Evolutionary conservation across 371 early-diverging fungal species (phyloP), one percentile per base, ranked within the genome.

Genomic region (Quaeritorhiza haematococci): DNA sequence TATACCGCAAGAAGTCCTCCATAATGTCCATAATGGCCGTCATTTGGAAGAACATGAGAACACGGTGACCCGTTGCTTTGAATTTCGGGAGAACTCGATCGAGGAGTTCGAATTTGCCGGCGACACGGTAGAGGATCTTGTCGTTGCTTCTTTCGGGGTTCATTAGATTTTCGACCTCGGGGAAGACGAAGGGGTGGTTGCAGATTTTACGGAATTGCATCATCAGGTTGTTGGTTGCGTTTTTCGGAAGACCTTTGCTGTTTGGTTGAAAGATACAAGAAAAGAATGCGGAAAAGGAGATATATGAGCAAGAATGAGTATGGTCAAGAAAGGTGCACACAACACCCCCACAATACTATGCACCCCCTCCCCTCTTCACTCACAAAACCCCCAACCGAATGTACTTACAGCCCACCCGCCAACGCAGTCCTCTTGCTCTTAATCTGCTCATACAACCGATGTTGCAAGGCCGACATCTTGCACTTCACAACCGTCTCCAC

Each of bases 11-110:
- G 69, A 89, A 99, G 67, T 98, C 96, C 61, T 94, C 96, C 84
- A 98, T 87, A 51, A 99, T 94, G 61, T 89, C 90, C 89, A 99
- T 90, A 62, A 98, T 89, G 59, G 85, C 80, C 0, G 99, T 98
- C 99, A 99, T 99, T 79, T 99, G 99, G 81, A 96, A 98, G 68
- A 99, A 99, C 63, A 99, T 94, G 50, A 99, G 76, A 46, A 89
- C 86, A 49, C 94, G 79, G 63, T 98, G 99, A 10, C 90, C 92
- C 3, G 91, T 89, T 15, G 62, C 72, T 61, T 85, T 82, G 55
- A 97, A 73, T 67, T 97, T 97, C 15, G 93, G 89, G 52, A 99
- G 75, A 49, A 99, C 85, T 26, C 98, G 89, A 66, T 99, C 98
- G 58, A 99, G 73, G 17, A 99, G 73, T 66, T 98, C 93, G 72